These are phyloP conservation scores for Corniculantispora saksenae DNA, from an alignment of 2,329 filamentous ascomycete genomes.

Conservation along the genomic window DNA sequence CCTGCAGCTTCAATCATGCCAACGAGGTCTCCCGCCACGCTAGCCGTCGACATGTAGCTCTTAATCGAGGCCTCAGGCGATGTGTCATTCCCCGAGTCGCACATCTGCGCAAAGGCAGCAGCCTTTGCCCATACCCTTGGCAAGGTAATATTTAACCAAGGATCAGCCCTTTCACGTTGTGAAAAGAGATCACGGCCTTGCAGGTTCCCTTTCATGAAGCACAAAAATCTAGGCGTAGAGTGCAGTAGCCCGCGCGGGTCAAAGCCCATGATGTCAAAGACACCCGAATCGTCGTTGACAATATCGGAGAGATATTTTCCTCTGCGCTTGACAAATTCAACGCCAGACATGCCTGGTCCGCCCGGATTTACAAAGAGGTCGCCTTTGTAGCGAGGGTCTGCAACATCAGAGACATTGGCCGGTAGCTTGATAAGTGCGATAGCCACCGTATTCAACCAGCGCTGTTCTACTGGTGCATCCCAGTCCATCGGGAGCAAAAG, in stretches of 20 bases:
- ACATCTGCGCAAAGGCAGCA: too few relatives aligned
- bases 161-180: slow-evolving; percentile 24
- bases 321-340: slow-evolving; percentile 25
- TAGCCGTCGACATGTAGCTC: too few relatives aligned
- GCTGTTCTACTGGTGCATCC: slow-evolving; percentile 20
- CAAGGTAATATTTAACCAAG: not conserved
- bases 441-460: slow-evolving; percentile 27
- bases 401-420: slow-evolving; percentile 21
- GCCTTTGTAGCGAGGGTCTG: slow-evolving; percentile 33
- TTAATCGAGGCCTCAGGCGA: too few relatives aligned
- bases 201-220: slow-evolving; percentile 31
- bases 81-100: too few relatives aligned
- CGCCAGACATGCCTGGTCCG: slow-evolving; percentile 40
- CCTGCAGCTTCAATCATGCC: too few relatives aligned
- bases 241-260: slow-evolving; percentile 39
- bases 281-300: slow-evolving; percentile 14
- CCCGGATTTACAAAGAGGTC: slow-evolving; percentile 41
- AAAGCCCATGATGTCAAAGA: slow-evolving; percentile 38
- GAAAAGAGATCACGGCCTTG: too few relatives aligned
- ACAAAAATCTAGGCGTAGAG: slow-evolving; percentile 35
- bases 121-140: not conserved
- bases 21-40: too few relatives aligned
- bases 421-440: slow-evolving; percentile 39
- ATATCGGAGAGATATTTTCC: slow-evolving; percentile 28
- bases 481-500: slow-evolving; percentile 42